Base-by-base conservation (phyloP, 805 yeast genomes). In the Lachancea cidri region DNA sequence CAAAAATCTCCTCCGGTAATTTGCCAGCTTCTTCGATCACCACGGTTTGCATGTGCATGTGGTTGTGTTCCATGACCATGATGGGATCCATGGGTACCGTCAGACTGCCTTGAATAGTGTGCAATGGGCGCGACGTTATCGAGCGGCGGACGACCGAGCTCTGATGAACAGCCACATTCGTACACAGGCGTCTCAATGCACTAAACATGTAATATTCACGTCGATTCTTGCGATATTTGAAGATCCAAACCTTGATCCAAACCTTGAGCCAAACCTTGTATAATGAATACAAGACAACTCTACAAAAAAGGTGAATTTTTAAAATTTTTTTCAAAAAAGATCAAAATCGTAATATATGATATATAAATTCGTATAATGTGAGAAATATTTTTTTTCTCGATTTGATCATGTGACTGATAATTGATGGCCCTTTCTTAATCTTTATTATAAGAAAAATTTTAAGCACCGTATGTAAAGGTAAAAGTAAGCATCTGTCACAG, bases 1-100 rank as follows among this genome's bases (percentile, higher is more conserved):
- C 58, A 46, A 70, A 55, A 54, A 77, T 54, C 33, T 49, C 57
- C 6, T 22, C 27, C 9, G 27, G 27, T 22, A 22, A 22, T 22
- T 7, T 7, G 27, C 27, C 27, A 7, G 27, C 27, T 22, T 22
- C 27, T 11, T 22, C 27, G 11, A 22, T 22, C 11, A 11, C 27
- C 27, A 22, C 27, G 27, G 27, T 7, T 22, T 22, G 27, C 11
- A 22, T n/a, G n/a, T n/a, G n/a, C n/a, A n/a, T n/a, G n/a, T n/a
- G n/a, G n/a, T n/a, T n/a, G n/a, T n/a, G n/a, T n/a, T n/a, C n/a
- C n/a, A n/a, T 22, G 11, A 22, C 7, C 27, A 22, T 22, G 11
- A 22, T 22, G 7, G 27, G 27, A 7, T 22, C 27, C 27, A 11
- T 11, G 11, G 9, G 11, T 22, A 22, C 27, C 27, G 27, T 22